Evolutionary conservation across 2,329 filamentous ascomycete species (phyloP).

Genomic region (Talaromyces sp.): DNA sequence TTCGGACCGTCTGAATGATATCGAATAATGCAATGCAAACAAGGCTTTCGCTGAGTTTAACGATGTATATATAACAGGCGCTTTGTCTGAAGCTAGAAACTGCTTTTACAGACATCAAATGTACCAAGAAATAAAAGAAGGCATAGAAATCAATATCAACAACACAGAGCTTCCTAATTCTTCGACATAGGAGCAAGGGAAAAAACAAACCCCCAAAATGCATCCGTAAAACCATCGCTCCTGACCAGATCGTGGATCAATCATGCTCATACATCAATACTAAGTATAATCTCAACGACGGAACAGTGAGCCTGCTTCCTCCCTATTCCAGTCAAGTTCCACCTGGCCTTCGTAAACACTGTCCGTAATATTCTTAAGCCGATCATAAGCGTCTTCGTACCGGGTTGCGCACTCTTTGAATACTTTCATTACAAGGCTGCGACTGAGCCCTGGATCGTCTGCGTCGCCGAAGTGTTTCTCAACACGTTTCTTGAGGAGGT

Average conservation of each 20-base stretch:
- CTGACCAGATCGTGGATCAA: conserved; percentile 1
- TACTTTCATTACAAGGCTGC: conserved; percentile 57
- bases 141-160: conserved; percentile 2
- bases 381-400: conserved; percentile 54
- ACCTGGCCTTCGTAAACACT: conserved; percentile 45
- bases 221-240: not conserved
- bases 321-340: conserved; percentile 48
- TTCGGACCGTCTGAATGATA: no score
- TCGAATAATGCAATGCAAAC: not conserved
- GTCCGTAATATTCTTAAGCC: conserved; percentile 44
- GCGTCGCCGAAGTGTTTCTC: conserved; percentile 97
- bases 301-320: conserved; percentile 44
- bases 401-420: conserved; percentile 57
- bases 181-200: not conserved
- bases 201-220: conserved; percentile 7
- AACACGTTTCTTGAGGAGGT: conserved; percentile 81
- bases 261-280: conserved; percentile 9
- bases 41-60: not conserved
- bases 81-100: not conserved
- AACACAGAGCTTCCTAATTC: not conserved
- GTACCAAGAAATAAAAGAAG: not conserved
- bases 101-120: not conserved
- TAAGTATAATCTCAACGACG: conserved; percentile 23
- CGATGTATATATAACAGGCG: not conserved
- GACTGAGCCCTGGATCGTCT: conserved; percentile 66